These are phyloP conservation scores for Lanmaoa pseudosensibilis DNA, from an alignment of 768 basidiomycete genomes.

Conservation along the genomic window DNA sequence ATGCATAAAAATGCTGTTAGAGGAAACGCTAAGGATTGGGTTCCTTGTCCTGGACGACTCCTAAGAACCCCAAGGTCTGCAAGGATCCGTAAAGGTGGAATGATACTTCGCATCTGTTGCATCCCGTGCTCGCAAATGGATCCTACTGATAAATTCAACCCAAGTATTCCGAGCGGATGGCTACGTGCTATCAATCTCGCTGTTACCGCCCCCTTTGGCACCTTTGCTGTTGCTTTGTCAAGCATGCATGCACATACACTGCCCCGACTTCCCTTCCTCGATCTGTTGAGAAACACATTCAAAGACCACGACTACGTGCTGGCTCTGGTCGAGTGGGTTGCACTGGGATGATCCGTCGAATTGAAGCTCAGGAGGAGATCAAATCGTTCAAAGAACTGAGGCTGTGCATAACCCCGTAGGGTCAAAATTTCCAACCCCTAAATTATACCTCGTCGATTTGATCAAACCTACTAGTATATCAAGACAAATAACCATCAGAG, in stretches of 20 bases:
- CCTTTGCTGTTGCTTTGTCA: not conserved
- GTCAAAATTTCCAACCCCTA: not conserved
- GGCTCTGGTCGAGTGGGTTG: not conserved
- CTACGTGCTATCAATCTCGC: not conserved
- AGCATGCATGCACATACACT: not conserved
- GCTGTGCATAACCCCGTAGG: not conserved
- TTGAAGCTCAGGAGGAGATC: not conserved
- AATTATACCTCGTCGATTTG: not conserved
- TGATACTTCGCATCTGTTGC: not conserved
- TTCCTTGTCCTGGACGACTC: conserved; percentile 9
- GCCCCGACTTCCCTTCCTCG: too few relatives aligned
- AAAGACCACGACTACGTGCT: not conserved
- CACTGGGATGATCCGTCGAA: not conserved
- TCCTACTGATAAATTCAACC: not conserved
- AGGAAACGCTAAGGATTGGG: conserved; percentile 19
- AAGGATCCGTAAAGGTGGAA: not conserved
- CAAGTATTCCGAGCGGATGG: not conserved
- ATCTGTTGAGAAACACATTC: too few relatives aligned
- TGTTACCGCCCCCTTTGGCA: not conserved
- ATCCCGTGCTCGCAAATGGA: not conserved
- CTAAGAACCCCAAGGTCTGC: not conserved
- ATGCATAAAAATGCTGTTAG: conserved; percentile 11
- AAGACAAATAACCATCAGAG: not conserved
- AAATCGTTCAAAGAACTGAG: not conserved
- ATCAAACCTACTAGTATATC: not conserved